Base-by-base conservation (phyloP, 192 early-diverging fungal species). In the Entophlyctis helioformis region DNA sequence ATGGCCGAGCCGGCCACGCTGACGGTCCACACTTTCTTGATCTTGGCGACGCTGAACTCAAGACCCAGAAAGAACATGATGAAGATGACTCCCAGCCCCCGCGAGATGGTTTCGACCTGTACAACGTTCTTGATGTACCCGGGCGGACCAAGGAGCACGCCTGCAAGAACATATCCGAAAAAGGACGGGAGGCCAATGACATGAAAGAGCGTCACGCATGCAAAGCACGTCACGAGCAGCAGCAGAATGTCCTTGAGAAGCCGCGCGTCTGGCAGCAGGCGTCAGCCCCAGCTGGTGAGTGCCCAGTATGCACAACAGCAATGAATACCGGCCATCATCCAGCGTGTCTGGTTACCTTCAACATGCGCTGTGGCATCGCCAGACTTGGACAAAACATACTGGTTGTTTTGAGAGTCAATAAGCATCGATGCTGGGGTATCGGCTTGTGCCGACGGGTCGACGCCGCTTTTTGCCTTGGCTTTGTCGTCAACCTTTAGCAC, bases 41-140 rank as follows among this genome's bases (percentile, higher is more conserved):
- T 16, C 42, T 78, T 78, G 11, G 60, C 56, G n/a, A 73, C 29
- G 25, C 64, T 74, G 44, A 75, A 78, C 42, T 78, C 75, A 10
- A 78, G 43, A 0, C 75, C 75, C 4, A 78, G 50, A 5, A 78
- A 62, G 47, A 78, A 78, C 5, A 78, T 61, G 15, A 78, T 74
- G 21, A 78, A 62, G 2, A 74, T 56, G 3, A 78, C 66, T 10
- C 75, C 75, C 2, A 78, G 47, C 7, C 57, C 57, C 29, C 68
- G 62, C 0, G 74, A 59, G 3, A 78, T 41, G 23, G 75, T 78
- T 50, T 78, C 75, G 18, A 72, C 60, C 46, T 72, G 60, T 29
- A 78, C 67, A 1, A 59, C 45, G 37, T 74, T 78, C 21, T 54
- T 7, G 27, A 60, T 48, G 9, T n/a, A 61, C 7, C 60, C 64